Base-by-base conservation (phyloP, 2,329 filamentous ascomycete species). In the Diaporthe nobilis region DNA sequence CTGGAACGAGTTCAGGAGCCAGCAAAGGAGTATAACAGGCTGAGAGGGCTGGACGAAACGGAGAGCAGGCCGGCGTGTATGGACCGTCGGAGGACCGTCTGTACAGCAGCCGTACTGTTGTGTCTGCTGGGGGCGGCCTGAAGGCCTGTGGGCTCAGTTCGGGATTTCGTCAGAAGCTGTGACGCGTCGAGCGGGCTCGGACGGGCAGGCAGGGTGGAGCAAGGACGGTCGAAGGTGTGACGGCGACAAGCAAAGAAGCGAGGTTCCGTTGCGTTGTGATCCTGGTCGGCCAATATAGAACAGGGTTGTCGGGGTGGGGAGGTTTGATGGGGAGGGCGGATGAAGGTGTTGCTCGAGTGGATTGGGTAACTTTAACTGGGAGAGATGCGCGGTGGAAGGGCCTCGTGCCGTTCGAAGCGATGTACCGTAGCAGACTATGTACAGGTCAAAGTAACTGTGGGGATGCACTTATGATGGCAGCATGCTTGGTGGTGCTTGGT, bases 31-130 rank as follows among this genome's bases (percentile, higher is more conserved):
- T 73, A 73, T 65, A 71, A 60, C 68, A 61, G 49, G 71, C 37
- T 3, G 31, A 53, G 34, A 28, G 71, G 47, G 49, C 39, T 57
- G 49, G 49, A 51, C 58, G 25, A 73, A 73, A 73, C 71, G 71
- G 60, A 65, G 61, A 31, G 37, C 61, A 44, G 28, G 42, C 37
- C 34, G 34, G 37, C 58, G 34, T 53, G 47, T 55, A 44, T 57
- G 58, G 58, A 73, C 71, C 71, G 71, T 73, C 57, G 71, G 49
- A 55, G 58, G n/a, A 65, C 71, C 58, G 71, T 73, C 71, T 55
- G 58, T 1, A 0, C 17, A 51, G 28, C 49, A 44, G 49, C 2
- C n/a, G 47, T 58, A 49, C 44, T 34, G 68, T 34, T 47, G 60
- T 31, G 60, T 65, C 9, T 55, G 57, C n/a, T 31, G 49, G 57